Conservation (phyloP, 306 rosid genomes). For the Comarum palustre region DNA sequence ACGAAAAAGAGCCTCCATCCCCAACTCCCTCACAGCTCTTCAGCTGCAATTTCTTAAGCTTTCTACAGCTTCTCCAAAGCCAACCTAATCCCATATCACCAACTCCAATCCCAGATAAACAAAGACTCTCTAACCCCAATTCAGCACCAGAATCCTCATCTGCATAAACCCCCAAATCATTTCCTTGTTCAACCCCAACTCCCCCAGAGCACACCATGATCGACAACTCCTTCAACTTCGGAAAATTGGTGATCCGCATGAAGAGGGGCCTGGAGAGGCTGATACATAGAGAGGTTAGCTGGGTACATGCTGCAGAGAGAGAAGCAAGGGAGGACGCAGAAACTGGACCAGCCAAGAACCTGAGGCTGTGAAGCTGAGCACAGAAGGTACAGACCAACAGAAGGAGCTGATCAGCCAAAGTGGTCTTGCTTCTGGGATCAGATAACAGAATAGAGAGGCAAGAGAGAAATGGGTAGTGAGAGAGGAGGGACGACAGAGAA, state of each 20-base stretch:
- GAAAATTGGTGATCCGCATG: slow-evolving; percentile 52
- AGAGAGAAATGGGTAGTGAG: slow-evolving; percentile 57
- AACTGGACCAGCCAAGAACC: slow-evolving; percentile 46
- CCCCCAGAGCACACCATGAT: slow-evolving; percentile 30
- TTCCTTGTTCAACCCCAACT: slow-evolving; percentile 8
- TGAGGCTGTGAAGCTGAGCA: slow-evolving; percentile 44
- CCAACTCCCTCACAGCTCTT: slow-evolving; percentile 66
- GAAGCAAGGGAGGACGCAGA: slow-evolving; percentile 55
- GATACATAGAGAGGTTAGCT: slow-evolving; percentile 53
- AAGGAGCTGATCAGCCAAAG: slow-evolving; percentile 36
- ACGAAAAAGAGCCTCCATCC: slow-evolving; percentile 61
- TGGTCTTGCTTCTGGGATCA: slow-evolving; percentile 3
- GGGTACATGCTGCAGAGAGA: slow-evolving; percentile 52
- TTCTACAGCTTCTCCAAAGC: slow-evolving; percentile 69
- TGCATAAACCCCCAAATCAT: slow-evolving; percentile 22
- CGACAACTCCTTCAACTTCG: slow-evolving; percentile 49
- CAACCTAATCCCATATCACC: slow-evolving; percentile 66
- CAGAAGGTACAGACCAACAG: slow-evolving; percentile 38
- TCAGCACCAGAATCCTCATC: slow-evolving; percentile 33
- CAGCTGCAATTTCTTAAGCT: slow-evolving; percentile 50
- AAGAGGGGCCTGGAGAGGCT: slow-evolving; percentile 54
- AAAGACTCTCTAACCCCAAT: slow-evolving; percentile 52
- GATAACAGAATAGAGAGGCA: slow-evolving; percentile 51
- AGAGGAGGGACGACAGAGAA: slow-evolving; percentile 49
- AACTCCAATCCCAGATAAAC: slow-evolving; percentile 50